These are phyloP conservation scores for Lentinus tigrinus DNA, from an alignment of 768 basidiomycete species.

Conservation along the genomic window DNA sequence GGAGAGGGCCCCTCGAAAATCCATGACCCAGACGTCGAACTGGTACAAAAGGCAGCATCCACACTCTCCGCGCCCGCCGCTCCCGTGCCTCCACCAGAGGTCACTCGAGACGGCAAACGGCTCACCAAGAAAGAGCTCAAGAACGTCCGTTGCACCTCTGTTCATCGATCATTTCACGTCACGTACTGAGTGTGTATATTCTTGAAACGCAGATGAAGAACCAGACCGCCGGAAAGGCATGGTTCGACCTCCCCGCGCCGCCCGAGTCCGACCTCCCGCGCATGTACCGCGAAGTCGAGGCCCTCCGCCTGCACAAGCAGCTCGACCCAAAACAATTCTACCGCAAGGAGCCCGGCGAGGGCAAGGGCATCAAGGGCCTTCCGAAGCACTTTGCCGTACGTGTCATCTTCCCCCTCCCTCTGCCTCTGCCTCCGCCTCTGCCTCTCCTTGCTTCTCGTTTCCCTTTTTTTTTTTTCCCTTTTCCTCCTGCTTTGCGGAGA, in stretches of 20 bases:
- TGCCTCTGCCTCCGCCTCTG: not conserved
- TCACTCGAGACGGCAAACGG: conserved; percentile 60
- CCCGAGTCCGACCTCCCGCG: conserved; percentile 75
- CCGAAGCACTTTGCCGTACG: conserved; percentile 90
- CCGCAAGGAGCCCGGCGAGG: conserved; percentile 81
- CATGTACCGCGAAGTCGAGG: conserved; percentile 82
- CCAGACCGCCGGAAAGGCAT: conserved; percentile 73
- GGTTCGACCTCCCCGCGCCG: conserved; percentile 89
- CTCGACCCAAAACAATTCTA: conserved; percentile 93
- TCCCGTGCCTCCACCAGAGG: conserved; percentile 59
- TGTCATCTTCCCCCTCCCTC: conserved; percentile 4
- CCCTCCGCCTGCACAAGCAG: conserved; percentile 81
- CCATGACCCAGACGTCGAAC: conserved; percentile 62
- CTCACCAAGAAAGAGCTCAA: conserved; percentile 73
- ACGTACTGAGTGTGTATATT: too few relatives aligned
- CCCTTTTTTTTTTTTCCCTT: too few relatives aligned
- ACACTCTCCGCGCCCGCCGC: conserved; percentile 52
- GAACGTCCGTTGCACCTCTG: conserved; percentile 58
- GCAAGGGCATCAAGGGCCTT: conserved; percentile 78
- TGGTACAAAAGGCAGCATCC: conserved; percentile 50
- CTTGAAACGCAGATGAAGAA: conserved; percentile 53
- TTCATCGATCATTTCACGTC: conserved; percentile 1
- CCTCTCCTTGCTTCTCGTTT: not conserved
- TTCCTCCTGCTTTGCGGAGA: not conserved
- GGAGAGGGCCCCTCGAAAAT: conserved; percentile 45